Evolutionary conservation across 177 flowering plant species (phyloP), one percentile per base, ranked within the genome.

Genomic region (Telopea speciosissima): DNA sequence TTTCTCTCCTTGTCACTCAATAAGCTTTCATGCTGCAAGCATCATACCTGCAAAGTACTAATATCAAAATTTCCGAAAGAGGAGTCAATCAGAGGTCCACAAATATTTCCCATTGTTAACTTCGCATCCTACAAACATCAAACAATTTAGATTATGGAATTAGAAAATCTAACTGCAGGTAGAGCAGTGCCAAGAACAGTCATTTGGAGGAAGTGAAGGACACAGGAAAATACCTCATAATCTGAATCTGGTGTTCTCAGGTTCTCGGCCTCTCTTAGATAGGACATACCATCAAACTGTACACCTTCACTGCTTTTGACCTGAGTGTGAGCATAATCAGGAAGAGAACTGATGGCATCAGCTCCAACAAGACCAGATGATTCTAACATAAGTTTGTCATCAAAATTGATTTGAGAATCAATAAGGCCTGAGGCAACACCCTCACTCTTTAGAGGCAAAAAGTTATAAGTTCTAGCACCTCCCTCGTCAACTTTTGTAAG

Each of bases 21-120:
- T 36, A 36, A 36, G 8, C 40, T 36, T 6, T 36, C 40, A 36
- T 49, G 33, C 23, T 61, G 54, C 17, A 66, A 65, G 67, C 67
- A 52, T 33, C 54, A 70, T 83, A 91, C 98, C 99, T 96, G 99
- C 85, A 95, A 81, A 65, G 87, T 78, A 76, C 70, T 82, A 70
- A 86, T 77, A 76, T 89, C 93, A 72, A 87, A 73, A 63, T 88
- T 89, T 63, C 59, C 85, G 71, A 86, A 65, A 66, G 96, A 78
- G 70, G 79, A 81, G 82, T 82, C 93, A 1, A 73, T 36, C 70
- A 82, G 82, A 80, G 89, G 87, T 25, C 78, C 78, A 69, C 89
- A 90, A 76, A 68, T 42, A 72, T 77, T 69, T 68, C 70, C 78
- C 21, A 63, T 72, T 54, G 78, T 85, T 58, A 66, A 5, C 65